Conservation (phyloP, 257 asterid genomes). For the Galeopsis tetrahit region DNA sequence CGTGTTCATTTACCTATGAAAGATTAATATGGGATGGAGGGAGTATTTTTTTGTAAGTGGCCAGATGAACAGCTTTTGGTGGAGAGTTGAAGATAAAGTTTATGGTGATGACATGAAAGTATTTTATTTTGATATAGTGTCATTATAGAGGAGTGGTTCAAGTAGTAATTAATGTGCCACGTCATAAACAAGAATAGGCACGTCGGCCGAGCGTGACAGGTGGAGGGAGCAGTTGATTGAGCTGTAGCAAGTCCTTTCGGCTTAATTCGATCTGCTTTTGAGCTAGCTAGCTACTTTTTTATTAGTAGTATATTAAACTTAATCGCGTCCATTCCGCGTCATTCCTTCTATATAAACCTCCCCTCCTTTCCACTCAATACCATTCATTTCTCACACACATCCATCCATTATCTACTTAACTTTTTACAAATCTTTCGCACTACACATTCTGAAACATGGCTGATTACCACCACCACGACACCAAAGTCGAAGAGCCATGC, state of each 20-base stretch:
- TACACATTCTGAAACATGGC: slow-evolving; percentile 36
- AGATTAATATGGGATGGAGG: no score
- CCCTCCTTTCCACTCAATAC: neutral
- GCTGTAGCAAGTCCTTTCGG: neutral
- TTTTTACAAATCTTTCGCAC: no score
- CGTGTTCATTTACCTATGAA: no score
- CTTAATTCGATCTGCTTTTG: neutral
- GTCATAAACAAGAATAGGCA: neutral
- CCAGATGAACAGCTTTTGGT: no score
- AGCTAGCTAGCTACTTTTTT: no score
- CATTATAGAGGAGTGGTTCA: neutral
- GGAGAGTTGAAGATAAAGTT: no score
- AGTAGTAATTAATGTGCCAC: neutral
- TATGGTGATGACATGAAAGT: no score
- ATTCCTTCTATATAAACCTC: slow-evolving; percentile 47
- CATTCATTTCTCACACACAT: neutral
- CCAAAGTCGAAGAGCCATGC: slow-evolving; percentile 39
- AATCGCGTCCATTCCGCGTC: slow-evolving; percentile 59
- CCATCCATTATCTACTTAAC: no score
- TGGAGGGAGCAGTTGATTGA: slow-evolving; percentile 6
- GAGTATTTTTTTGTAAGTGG: no score
- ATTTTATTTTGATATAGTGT: no score
- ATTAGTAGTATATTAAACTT: neutral
- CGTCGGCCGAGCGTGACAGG: slow-evolving; percentile 9
- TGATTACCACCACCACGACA: slow-evolving; percentile 41